Base-by-base conservation (phyloP, 2,329 filamentous ascomycete species). In the Hortaea sp. region DNA sequence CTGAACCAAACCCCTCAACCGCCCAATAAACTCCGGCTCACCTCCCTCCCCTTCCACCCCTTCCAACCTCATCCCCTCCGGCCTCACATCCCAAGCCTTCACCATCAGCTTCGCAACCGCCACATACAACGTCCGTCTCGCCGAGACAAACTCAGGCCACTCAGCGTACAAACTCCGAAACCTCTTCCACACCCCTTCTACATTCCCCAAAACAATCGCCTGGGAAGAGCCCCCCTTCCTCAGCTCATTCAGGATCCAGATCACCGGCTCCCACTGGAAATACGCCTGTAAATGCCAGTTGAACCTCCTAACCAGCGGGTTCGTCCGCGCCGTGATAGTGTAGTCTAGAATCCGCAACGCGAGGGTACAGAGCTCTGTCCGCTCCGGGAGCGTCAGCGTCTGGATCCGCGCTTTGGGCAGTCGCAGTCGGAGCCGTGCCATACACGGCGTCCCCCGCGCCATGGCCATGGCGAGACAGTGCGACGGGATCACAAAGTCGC, bases 251-350 rank as follows among this genome's bases (percentile, higher is more conserved):
- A 67, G 51, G 4, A 62, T 55, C 41, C 65, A 64, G 30, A 63
- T 58, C 9, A 64, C 57, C 10, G 72, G 57, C 30, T 70, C 67
- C 46, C 61, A 66, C 31, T 77, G 57, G 40, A 77, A 63, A 53
- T 73, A 70, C n/a, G 76, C 69, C 39, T 74, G 66, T 7, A 72
- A 66, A 44, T 76, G 73, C 72, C 73, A 77, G 13, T 69, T 67
- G 55, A 75, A 77, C 35, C 73, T 66, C 29, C 65, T 60, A 28
- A 71, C 59, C 20, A 60, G 60, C 29, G 61, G 58, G 29, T 66
- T 69, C 1, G 61, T 64, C 44, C 69, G 65, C 0, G 61, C 59
- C 13, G 70, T 53, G 39, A 65, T 70, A 46, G 70, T 65, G 32
- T 66, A 62, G 39, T 68, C 60, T 7, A 70, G 54, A 5, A 71